These are phyloP conservation scores for Candida ficus DNA, from an alignment of 805 yeast species.

Conservation along the genomic window DNA sequence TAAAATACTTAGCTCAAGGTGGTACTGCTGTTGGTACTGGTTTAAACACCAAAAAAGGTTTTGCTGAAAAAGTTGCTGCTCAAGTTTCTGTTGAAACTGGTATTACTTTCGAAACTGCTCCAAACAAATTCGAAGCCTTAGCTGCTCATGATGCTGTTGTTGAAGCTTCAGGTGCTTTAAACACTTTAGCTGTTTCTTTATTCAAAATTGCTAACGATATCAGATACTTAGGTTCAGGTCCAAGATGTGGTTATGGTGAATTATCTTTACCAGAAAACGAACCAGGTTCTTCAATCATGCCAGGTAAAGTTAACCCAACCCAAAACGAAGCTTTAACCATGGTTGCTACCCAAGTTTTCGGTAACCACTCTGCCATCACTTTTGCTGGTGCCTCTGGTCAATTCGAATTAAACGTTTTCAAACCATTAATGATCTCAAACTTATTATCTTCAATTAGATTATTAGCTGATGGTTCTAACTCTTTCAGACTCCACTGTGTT, in stretches of 20 bases:
- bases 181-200: constrained; percentile 89
- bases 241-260: constrained; percentile 99
- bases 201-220: constrained; percentile 98
- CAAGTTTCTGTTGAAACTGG: constrained; percentile 86
- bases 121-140: constrained; percentile 97
- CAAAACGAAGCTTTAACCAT: constrained; percentile 98
- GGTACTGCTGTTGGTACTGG: constrained; percentile 99
- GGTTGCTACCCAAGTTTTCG: constrained; percentile 97
- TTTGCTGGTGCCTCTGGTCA: constrained; percentile 99
- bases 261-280: constrained; percentile 94
- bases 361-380: constrained; percentile 92
- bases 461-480: constrained; percentile 81
- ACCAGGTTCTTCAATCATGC: constrained; percentile 99
- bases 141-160: constrained; percentile 99
- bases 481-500: constrained; percentile 93
- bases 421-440: constrained; percentile 93
- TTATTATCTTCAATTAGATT: constrained; percentile 82
- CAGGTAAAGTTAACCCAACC: constrained; percentile 99
- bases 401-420: constrained; percentile 96
- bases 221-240: constrained; percentile 97
- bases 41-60: constrained; percentile 88
- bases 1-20: constrained; percentile 91
- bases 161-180: constrained; percentile 95
- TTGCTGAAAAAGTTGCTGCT: constrained; percentile 80
- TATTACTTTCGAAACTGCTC: constrained; percentile 85